Base-by-base conservation (phyloP, 768 basidiomycete species). In the Podaxis sp. region DNA sequence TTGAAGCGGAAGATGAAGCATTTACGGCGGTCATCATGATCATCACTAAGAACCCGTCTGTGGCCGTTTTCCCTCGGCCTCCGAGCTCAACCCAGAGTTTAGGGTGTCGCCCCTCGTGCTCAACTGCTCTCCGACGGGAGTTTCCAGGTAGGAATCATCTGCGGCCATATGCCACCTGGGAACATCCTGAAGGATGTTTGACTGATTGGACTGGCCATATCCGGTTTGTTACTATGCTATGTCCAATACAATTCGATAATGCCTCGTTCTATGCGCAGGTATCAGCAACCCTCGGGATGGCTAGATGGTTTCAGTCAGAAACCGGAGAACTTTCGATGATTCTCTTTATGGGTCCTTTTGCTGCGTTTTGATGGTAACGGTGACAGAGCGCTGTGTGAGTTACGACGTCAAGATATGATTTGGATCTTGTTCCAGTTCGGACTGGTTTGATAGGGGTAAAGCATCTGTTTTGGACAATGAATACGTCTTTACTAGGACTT, bases 1-100 rank as follows among this genome's bases (percentile, higher is more conserved):
- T 66, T 71, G 72, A 79, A 69, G 65, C 67, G 80, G 62, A 74
- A 74, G 68, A 61, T 72, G 40, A 80, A 74, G 68, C 68, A 75
- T 57, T 19, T 44, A 48, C 55, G 61, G 12, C 57, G 52, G 51
- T 53, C 17, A 63, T 57, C 22, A 24, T 63, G 54, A 63, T 52
- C 22, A 53, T 53, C 46, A 61, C 28, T 28, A 53, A 24, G 52
- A 42, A 22, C 4, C 52, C 51, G 44, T 8, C 19, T 49, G 17
- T 36, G 57, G 44, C 49, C 49, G 26, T 46, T 51, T 51, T 26
- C 26, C 49, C 49, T 24, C 22, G 49, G 49, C 12, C 9, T 24
- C 49, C 49, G 26, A 51, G 49, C 49, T 22, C 44, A 42, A 42
- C 4, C 40, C 40, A 46, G 44, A 46, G n/a, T 46, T 46, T 13